These are phyloP conservation scores for Leccinum idahoense DNA, from an alignment of 1,284 basidiomycete genomes.

Conservation along the genomic window DNA sequence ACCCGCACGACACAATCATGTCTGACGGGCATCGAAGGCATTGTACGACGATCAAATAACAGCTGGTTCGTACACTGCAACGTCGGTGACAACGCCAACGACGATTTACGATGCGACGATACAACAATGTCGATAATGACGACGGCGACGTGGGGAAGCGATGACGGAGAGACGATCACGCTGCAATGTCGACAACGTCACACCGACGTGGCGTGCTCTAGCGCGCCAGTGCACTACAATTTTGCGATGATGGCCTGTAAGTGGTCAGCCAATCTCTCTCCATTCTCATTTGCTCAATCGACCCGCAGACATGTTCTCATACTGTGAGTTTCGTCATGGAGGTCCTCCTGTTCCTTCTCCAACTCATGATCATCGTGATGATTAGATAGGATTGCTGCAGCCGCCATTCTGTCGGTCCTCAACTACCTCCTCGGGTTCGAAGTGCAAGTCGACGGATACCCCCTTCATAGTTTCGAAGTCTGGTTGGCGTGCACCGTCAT, in stretches of 20 bases:
- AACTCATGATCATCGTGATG: neutral
- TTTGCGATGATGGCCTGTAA: conserved; percentile 69
- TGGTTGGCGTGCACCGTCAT: conserved; percentile 74
- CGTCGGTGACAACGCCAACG: conserved; percentile 50
- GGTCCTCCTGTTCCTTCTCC: neutral
- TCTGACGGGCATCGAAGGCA: conserved; percentile 79
- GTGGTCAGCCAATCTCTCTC: conserved; percentile 33
- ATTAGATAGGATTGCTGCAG: conserved; percentile 68
- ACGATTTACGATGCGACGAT: too few species aligned
- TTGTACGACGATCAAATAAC: conserved; percentile 90
- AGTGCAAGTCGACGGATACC: conserved; percentile 60
- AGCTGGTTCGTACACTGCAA: conserved; percentile 98
- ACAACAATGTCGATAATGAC: too few species aligned
- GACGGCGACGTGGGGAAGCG: too few species aligned
- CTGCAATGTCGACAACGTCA: too few species aligned
- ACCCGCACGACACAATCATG: conserved; percentile 31
- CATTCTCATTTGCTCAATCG: conserved; percentile 10
- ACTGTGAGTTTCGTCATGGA: conserved; percentile 42
- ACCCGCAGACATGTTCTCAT: conserved; percentile 77
- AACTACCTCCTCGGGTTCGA: conserved; percentile 75
- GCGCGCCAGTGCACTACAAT: conserved; percentile 79
- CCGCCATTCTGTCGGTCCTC: conserved; percentile 55
- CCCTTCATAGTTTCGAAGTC: conserved; percentile 69
- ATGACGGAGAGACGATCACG: too few species aligned
- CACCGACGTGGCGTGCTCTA: conserved; percentile 29